Conservation (phyloP, 345 rosid species). For the Reutealis trisperma region DNA sequence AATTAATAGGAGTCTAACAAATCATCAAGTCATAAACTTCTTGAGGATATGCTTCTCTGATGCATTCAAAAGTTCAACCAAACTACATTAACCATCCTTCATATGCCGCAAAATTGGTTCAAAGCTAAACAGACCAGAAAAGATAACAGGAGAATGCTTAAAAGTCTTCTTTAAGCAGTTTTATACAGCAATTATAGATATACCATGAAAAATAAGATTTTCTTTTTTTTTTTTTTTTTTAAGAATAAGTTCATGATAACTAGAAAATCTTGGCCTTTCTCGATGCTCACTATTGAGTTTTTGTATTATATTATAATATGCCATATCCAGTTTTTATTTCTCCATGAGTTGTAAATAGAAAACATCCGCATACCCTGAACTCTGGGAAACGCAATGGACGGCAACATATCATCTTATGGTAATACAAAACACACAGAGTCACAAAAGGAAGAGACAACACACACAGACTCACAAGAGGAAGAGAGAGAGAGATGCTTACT, state of each 20-base stretch:
- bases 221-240: no score
- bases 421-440: not conserved
- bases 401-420: not conserved
- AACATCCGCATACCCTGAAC: not conserved
- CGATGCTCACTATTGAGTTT: not conserved
- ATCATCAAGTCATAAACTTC: not conserved
- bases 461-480: not conserved
- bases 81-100: not conserved
- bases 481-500: conserved; percentile 48
- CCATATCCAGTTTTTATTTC: not conserved
- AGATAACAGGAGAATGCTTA: not conserved
- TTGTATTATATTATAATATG: not conserved
- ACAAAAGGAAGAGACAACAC: not conserved
- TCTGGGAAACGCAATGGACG: not conserved
- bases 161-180: not conserved
- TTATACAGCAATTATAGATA: not conserved
- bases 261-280: not conserved
- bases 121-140: not conserved
- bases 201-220: no score
- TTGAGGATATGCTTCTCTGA: not conserved
- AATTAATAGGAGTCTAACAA: not conserved
- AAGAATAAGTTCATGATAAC: not conserved
- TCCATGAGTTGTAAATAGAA: not conserved
- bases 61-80: not conserved
- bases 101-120: not conserved